Evolutionary conservation across 2,329 filamentous ascomycete species (phyloP).

Genomic region (Clarireedia homoeocarpa): DNA sequence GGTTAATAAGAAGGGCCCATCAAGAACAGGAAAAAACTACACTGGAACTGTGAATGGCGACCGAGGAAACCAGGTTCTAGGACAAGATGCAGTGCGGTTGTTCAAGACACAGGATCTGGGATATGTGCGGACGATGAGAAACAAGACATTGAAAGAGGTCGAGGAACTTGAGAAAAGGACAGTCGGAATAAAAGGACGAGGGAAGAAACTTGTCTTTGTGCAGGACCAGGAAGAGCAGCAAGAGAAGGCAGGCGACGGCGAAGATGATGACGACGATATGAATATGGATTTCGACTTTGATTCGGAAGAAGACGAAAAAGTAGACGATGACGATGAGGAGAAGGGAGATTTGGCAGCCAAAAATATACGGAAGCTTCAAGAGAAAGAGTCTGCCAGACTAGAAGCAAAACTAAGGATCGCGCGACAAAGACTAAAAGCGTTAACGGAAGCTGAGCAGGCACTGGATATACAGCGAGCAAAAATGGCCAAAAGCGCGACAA

Average conservation of each 20-base stretch:
- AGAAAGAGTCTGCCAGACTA: conserved; percentile 42
- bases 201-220: conserved; percentile 32
- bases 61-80: conserved; percentile 47
- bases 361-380: conserved; percentile 33
- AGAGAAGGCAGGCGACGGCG: conserved; percentile 14
- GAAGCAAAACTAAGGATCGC: conserved; percentile 41
- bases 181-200: conserved; percentile 31
- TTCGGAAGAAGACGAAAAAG: conserved; percentile 13
- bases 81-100: conserved; percentile 49
- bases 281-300: conserved; percentile 25
- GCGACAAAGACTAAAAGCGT: conserved; percentile 45
- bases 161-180: conserved; percentile 45
- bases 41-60: conserved; percentile 50
- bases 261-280: conserved; percentile 12
- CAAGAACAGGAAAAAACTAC: conserved; percentile 43
- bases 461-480: conserved; percentile 52
- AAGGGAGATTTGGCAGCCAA: conserved; percentile 23
- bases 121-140: conserved; percentile 56
- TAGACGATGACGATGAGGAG: conserved; percentile 10
- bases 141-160: conserved; percentile 51
- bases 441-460: conserved; percentile 48
- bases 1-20: conserved; percentile 52
- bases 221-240: conserved; percentile 24
- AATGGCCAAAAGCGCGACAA: conserved; percentile 58
- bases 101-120: conserved; percentile 63